Base-by-base conservation (phyloP, 192 early-diverging fungal genomes). In the Powellomyces hirtus region DNA sequence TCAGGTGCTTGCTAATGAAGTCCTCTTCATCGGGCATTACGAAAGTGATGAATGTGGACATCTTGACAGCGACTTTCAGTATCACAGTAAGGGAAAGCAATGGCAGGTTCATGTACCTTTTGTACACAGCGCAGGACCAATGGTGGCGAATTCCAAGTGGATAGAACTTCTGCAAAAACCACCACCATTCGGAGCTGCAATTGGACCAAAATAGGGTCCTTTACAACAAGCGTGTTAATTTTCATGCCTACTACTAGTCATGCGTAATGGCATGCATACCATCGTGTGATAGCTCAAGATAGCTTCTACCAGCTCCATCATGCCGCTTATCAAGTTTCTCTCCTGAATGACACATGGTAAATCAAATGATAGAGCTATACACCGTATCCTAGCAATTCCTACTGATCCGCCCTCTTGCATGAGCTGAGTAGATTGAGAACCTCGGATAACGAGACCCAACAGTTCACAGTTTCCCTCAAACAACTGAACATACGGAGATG, bases 31-130 rank as follows among this genome's bases (percentile, higher is more conserved):
- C 66, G 8, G 71, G 74, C 56, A 70, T 40, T 1, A 50, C 49
- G 42, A 81, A 81, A 2, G 73, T 69, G 3, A 68, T 59, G 37
- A 62, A 72, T 27, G 33, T 31, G 68, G 77, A 62, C 18, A 79
- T 64, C 77, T 76, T 31, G 3, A n/a, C n/a, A n/a, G n/a, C n/a
- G n/a, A n/a, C n/a, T n/a, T n/a, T n/a, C n/a, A 10, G 42, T n/a
- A 73, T 46, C 18, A n/a, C 44, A 46, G 44, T 1, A n/a, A n/a
- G n/a, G n/a, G n/a, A 24, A 35, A 14, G n/a, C n/a, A 46, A 49
- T 24, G 4, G n/a, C 26, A 8, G 46, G 46, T 16, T 3, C 2
- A 34, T 30, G 20, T 33, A 78, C 75, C 62, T 77, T 80, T 22
- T 71, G 30, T 34, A 80, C 18, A 30, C 70, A 68, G n/a, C 36